Conservation (phyloP, 345 rosid genomes). For the Reutealis trisperma region DNA sequence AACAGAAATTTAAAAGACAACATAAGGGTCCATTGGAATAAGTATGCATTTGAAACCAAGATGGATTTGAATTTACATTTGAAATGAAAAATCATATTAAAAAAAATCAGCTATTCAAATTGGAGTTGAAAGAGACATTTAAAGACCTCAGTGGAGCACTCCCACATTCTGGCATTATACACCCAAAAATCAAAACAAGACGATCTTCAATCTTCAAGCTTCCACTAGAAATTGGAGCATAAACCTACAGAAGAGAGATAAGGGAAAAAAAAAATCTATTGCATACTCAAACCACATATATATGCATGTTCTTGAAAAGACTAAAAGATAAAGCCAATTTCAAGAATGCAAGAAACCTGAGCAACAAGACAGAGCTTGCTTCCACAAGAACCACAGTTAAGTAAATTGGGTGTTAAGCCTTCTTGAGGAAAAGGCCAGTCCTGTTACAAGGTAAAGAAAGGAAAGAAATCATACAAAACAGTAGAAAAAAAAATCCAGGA, state of each 20-base stretch:
- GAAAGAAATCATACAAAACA: not conserved
- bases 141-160: slow-evolving; percentile 58
- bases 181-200: slow-evolving; percentile 64
- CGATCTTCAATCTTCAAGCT: slow-evolving; percentile 58
- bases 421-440: slow-evolving; percentile 74
- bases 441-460: slow-evolving; percentile 29
- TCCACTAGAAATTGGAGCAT: slow-evolving; percentile 64
- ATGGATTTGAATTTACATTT: no score
- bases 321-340: not conserved
- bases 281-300: no score
- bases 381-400: slow-evolving; percentile 61
- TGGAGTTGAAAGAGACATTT: not conserved
- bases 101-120: no score
- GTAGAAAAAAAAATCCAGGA: not conserved
- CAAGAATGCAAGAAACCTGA: slow-evolving; percentile 46
- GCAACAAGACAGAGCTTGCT: slow-evolving; percentile 68
- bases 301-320: not conserved
- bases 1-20: not conserved
- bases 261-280: not conserved
- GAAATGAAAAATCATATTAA: no score
- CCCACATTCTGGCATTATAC: slow-evolving; percentile 59
- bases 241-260: slow-evolving; percentile 41
- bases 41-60: no score
- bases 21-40: not conserved
- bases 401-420: slow-evolving; percentile 31